Conservation (phyloP, 192 early-diverging fungal species). For the Dissophora globulifera region DNA sequence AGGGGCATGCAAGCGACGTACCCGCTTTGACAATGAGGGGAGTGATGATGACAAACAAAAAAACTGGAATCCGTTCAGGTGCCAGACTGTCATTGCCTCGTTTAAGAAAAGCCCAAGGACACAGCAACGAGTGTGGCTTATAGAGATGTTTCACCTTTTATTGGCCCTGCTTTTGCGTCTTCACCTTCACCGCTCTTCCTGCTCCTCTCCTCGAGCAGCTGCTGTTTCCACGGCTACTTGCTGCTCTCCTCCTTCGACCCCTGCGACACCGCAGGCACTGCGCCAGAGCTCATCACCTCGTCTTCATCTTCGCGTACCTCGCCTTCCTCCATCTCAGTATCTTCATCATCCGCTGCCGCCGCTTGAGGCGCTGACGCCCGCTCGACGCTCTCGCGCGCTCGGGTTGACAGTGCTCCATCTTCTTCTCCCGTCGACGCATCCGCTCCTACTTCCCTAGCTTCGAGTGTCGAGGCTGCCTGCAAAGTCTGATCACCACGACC, state of each 20-base stretch:
- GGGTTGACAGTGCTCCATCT: neutral
- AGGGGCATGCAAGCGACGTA: no score
- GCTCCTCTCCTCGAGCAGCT: no score
- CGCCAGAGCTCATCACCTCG: constrained; percentile 47
- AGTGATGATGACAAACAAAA: no score
- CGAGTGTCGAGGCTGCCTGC: neutral
- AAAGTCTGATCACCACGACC: neutral
- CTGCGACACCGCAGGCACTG: constrained; percentile 2
- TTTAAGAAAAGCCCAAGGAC: no score
- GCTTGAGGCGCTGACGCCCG: neutral
- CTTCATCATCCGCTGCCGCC: constrained; percentile 12
- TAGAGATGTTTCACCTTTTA: no score
- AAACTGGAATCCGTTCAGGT: no score
- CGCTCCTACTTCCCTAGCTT: neutral
- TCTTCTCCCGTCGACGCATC: neutral
- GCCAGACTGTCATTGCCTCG: no score
- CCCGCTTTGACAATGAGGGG: no score
- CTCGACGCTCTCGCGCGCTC: neutral
- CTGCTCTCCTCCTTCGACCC: constrained; percentile 3
- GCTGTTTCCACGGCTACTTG: neutral
- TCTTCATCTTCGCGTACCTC: constrained; percentile 50
- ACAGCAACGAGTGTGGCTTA: no score
- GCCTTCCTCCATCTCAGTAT: constrained; percentile 52
- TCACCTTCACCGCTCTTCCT: no score
- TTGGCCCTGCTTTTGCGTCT: no score